Percentiles rank a stretch among this genome's conserved stretches.
Evolutionary conservation across 495 filamentous ascomycete species (phyloP).

Genomic region (Penicillium cataractarum): DNA sequence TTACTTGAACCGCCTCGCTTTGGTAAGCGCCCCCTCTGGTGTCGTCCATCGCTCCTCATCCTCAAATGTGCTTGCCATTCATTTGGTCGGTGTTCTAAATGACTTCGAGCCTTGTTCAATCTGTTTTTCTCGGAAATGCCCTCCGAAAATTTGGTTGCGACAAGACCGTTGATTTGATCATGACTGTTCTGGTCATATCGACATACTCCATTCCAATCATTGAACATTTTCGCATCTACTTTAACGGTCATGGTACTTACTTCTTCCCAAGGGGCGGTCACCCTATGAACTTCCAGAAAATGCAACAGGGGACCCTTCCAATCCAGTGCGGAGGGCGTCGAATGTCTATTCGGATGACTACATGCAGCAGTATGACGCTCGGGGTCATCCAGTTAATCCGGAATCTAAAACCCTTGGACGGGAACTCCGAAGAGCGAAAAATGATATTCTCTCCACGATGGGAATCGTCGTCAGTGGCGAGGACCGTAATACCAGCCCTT

Average conservation of each 20-base stretch:
- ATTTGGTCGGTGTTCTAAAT: background rate
- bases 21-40: conserved; percentile 46
- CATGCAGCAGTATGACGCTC: conserved; percentile 69
- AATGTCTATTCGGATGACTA: conserved; percentile 49
- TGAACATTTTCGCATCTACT: background rate
- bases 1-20: conserved; percentile 54
- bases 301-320: conserved; percentile 21
- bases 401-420: conserved; percentile 50
- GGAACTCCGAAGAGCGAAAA: conserved; percentile 55
- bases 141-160: background rate
- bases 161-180: background rate
- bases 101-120: background rate
- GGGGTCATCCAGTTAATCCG: conserved; percentile 68
- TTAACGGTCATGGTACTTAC: conserved; percentile 24
- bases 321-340: conserved; percentile 35
- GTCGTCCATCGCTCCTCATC: background rate
- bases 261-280: conserved; percentile 62
- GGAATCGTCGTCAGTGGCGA: conserved; percentile 54
- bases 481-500: conserved; percentile 36
- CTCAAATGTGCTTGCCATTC: background rate
- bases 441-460: conserved; percentile 61
- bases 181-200: background rate
- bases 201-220: background rate
- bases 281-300: conserved; percentile 66
- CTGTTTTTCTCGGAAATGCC: background rate